Evolutionary conservation across 1,284 basidiomycete genomes (phyloP).

Genomic region (Malassezia sympodialis): DNA sequence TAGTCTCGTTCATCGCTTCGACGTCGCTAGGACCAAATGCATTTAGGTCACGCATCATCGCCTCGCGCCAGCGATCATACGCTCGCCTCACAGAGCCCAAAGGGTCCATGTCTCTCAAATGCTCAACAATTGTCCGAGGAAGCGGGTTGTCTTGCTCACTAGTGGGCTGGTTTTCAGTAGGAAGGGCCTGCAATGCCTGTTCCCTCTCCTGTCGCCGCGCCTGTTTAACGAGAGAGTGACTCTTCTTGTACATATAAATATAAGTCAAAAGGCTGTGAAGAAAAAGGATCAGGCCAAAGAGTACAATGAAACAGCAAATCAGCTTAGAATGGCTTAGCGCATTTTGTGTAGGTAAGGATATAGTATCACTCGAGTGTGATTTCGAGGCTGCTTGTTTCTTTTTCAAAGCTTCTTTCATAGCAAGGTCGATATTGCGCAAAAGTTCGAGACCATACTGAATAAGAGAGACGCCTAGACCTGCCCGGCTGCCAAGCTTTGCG

Average conservation of each 20-base stretch:
- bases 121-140: background rate
- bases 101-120: background rate
- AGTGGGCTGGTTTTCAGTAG: background rate
- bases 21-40: background rate
- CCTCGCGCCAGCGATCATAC: background rate
- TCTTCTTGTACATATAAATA: constrained; percentile 3
- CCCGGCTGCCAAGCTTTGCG: constrained; percentile 82
- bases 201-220: background rate
- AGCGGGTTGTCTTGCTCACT: background rate
- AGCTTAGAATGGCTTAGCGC: background rate
- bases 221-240: background rate
- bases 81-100: background rate
- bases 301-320: background rate
- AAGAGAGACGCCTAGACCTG: constrained; percentile 84
- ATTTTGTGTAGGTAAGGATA: background rate
- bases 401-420: background rate
- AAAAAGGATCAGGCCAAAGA: background rate
- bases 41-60: background rate
- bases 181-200: background rate
- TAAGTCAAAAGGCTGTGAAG: background rate
- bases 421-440: background rate
- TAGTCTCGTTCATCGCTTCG: background rate
- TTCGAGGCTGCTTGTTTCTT: background rate
- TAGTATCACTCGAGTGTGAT: background rate
- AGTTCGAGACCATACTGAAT: constrained; percentile 55